Evolutionary conservation across 2,329 filamentous ascomycete species (phyloP), one percentile per base, ranked within the genome.

Genomic region (Neonectria hederae): DNA sequence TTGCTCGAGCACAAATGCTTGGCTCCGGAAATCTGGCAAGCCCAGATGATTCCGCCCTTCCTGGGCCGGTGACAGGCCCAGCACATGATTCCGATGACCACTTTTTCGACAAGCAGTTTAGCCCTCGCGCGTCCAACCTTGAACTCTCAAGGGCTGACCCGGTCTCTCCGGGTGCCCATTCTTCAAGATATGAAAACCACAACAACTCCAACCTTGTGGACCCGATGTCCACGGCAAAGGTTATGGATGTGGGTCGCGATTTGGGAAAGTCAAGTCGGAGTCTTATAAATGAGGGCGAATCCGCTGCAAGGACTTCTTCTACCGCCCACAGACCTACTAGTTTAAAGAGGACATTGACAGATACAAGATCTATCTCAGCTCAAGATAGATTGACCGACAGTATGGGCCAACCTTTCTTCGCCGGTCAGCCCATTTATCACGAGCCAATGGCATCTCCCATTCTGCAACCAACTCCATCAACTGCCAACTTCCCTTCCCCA

Each of bases 291-390:
- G 86, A 88, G 72, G 87, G 83, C 69, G 81, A 80, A 53, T 84
- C 83, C 5, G 86, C 86, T 17, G 77, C 80, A 4, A 80, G 83
- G 68, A 85, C 84, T 10, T 83, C 85, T 4, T 84, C 87, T 19
- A 87, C 88, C 28, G 67, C 80, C 17, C 87, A 88, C 60, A 83
- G 89, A 67, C 89, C 89, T 59, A 86, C 88, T 56, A 92, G 80
- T 60, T 80, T 97, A 67, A 97, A 94, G 80, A 89, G 95, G 74
- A 97, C 95, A 19, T 91, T 92, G 80, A 98, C 95, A 17, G 95
- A 98, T 77, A 88, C 92, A 22, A 87, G 88, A 56, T 87, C 92
- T 19, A 84, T 92, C 28, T 89, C 89, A 19, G 82, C 97, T 68
- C 92, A 97, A 78, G 90, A 91, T 72, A 95, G 91, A 79, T 87